These are phyloP conservation scores for Melastoma malabathricum DNA, from an alignment of 345 rosid species.

Conservation along the genomic window DNA sequence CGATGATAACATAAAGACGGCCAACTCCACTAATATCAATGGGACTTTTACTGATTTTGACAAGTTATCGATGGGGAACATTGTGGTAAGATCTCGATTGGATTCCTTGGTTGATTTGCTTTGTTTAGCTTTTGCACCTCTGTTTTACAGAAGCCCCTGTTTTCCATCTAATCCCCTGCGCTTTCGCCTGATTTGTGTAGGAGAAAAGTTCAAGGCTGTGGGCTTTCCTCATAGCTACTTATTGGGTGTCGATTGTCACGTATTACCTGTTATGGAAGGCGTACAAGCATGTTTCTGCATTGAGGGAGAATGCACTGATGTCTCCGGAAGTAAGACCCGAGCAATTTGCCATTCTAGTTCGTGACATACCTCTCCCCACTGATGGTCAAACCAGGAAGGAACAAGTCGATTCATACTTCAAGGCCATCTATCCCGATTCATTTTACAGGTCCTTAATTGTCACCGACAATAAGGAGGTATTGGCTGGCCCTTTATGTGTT, in stretches of 20 bases:
- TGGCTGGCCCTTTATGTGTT: too few relatives aligned
- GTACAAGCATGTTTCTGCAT: slow-evolving; percentile 49
- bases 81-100: slow-evolving; percentile 30
- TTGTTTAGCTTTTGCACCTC: not conserved
- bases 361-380: slow-evolving; percentile 56
- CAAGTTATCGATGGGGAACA: slow-evolving; percentile 62
- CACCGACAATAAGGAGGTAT: slow-evolving; percentile 60
- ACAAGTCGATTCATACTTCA: slow-evolving; percentile 72
- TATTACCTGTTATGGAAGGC: slow-evolving; percentile 75
- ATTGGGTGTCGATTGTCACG: slow-evolving; percentile 76
- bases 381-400: slow-evolving; percentile 56
- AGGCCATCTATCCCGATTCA: slow-evolving; percentile 58
- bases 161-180: not conserved
- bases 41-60: slow-evolving; percentile 55
- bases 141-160: not conserved
- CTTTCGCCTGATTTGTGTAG: slow-evolving; percentile 15
- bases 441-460: slow-evolving; percentile 72
- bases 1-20: slow-evolving; percentile 14
- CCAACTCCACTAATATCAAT: slow-evolving; percentile 23
- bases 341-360: slow-evolving; percentile 71
- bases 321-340: slow-evolving; percentile 47
- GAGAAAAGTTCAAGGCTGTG: slow-evolving; percentile 46
- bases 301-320: slow-evolving; percentile 69
- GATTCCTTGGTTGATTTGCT: not conserved
- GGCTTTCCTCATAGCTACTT: slow-evolving; percentile 48